These are phyloP conservation scores for Diversispora epigaea DNA, from an alignment of 192 early-diverging fungal genomes.

Conservation along the genomic window DNA sequence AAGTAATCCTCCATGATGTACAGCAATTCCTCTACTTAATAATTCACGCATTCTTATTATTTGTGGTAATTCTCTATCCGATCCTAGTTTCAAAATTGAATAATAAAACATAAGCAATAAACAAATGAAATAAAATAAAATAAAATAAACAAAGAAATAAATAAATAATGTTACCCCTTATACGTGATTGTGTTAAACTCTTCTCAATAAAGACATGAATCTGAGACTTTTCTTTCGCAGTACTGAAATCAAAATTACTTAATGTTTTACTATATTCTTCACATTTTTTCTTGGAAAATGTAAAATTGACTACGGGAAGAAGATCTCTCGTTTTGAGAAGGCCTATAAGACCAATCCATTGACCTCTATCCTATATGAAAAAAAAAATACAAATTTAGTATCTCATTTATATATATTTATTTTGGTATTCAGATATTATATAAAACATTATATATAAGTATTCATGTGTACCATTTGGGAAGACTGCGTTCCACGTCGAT, in stretches of 20 bases:
- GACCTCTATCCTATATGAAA: conserved; percentile 62
- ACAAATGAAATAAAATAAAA: not conserved
- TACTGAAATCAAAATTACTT: conserved; percentile 78
- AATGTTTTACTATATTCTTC: conserved; percentile 84
- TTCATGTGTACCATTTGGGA: no score
- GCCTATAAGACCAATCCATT: conserved; percentile 80
- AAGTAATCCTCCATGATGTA: conserved; percentile 95
- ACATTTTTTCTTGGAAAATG: conserved; percentile 94
- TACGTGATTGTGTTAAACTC: conserved; percentile 59
- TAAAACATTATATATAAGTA: no score
- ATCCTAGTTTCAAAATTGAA: conserved; percentile 33
- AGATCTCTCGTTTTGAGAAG: conserved; percentile 73
- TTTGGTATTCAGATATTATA: no score
- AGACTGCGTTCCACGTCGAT: no score
- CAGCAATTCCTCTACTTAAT: conserved; percentile 88
- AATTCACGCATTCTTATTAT: conserved; percentile 80
- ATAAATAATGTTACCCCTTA: conserved; percentile 55
- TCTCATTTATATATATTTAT: not conserved
- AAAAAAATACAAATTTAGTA: not conserved
- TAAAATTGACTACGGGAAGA: conserved; percentile 89
- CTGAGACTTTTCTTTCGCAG: conserved; percentile 69
- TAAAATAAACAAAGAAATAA: not conserved
- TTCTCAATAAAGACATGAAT: conserved; percentile 87
- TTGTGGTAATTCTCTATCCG: conserved; percentile 87
- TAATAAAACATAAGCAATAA: not conserved